Percentiles rank a stretch among this genome's conserved stretches.
These are phyloP conservation scores for Thalia dealbata DNA, from an alignment of 176 grass and related monocot species.

Conservation along the genomic window DNA sequence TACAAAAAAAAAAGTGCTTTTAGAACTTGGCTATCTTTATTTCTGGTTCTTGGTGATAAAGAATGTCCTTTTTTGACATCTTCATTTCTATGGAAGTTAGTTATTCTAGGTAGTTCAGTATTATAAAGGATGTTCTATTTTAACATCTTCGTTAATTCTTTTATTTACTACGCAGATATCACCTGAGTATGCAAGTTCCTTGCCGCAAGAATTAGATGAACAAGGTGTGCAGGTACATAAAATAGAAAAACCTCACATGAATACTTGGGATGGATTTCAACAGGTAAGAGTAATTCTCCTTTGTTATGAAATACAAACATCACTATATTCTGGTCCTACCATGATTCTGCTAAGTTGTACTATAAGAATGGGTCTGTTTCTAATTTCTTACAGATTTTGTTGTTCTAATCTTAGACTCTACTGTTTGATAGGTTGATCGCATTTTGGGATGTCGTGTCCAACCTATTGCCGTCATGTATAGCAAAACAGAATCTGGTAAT, in stretches of 20 bases:
- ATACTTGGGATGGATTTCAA: slow-evolving; percentile 13
- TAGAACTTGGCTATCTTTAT: background rate
- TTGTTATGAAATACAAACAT: too few relatives aligned
- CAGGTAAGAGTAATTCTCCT: background rate
- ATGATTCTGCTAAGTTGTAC: background rate
- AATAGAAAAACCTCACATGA: slow-evolving; percentile 10
- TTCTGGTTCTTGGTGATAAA: background rate
- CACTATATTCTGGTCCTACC: background rate
- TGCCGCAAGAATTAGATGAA: slow-evolving; percentile 9
- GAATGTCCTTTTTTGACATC: background rate
- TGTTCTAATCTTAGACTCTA: background rate
- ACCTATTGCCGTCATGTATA: slow-evolving; percentile 27
- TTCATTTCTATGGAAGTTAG: background rate
- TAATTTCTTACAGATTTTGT: background rate
- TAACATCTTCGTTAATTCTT: background rate
- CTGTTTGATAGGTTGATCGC: slow-evolving; percentile 70
- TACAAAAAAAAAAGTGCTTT: too few relatives aligned
- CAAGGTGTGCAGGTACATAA: background rate
- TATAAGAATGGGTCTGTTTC: background rate
- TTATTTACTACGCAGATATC: slow-evolving; percentile 7
- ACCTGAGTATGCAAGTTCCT: slow-evolving; percentile 1
- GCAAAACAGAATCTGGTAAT: slow-evolving; percentile 16
- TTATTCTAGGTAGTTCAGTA: background rate
- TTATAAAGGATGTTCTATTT: too few relatives aligned
- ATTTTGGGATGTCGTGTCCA: slow-evolving; percentile 73